Base-by-base conservation (phyloP, 2,329 filamentous ascomycete species). In the Drechslerella coelobrocha region DNA sequence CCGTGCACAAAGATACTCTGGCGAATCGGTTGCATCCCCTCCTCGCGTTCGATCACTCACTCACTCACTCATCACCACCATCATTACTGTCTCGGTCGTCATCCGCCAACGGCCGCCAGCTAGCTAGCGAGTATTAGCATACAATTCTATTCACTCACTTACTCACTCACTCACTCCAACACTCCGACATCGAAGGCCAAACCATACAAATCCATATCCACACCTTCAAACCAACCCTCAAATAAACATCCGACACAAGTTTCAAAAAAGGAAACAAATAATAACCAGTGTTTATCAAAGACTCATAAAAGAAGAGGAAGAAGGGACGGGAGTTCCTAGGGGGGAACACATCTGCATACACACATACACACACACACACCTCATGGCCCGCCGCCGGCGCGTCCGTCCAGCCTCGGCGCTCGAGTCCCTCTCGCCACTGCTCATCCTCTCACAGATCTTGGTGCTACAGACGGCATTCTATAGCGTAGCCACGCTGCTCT, bases 371-470 rank as follows among this genome's bases (percentile, higher is more conserved):
- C n/a, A n/a, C n/a, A n/a, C n/a, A 21, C 43, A 7, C 26, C 74
- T 26, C n/a, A 85, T 86, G 85, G 78, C 84, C 43, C 83, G 84
- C 68, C 81, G 84, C 66, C 81, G 84, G 72, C 82, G 83, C 75
- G 84, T 85, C 59, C 83, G 85, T 75, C 80, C 85, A 50, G 85
- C 85, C 78, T 72, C 72, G 51, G 85, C 85, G 74, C 81, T 86
- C 41, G 80, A 83, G 59, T 85, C 87, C 74, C 82, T 87, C n/a
- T 84, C 83, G 9, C 85, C 85, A 8, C 80, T 86, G 72, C 83
- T 82, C 73, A 85, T 87, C 77, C 82, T 85, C 51, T 78, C 80
- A 68, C 85, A 88, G 78, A 87, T 88, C 76, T 81, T 82, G 43
- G 80, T 81, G 10, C 78, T 88, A 12, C 86, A 88, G 75, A 79